phyloP scores from a whole-genome alignment of 345 rosid genomes.

The Combretum micranthum region DNA sequence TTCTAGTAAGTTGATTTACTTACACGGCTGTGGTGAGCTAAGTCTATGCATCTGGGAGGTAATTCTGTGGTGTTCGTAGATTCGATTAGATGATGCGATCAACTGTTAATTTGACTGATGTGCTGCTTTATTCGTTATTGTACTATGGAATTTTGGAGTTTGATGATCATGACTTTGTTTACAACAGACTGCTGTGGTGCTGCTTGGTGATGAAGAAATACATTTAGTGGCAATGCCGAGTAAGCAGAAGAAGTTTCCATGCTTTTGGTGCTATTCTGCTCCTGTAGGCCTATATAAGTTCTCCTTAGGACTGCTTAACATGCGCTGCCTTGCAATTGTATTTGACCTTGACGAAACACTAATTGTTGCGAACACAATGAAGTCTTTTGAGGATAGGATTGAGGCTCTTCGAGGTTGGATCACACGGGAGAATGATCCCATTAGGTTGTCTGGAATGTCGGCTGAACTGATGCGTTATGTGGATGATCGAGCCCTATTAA shows the following conservation, averaged over 20 bases:
- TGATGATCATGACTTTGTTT: constrained; percentile 4
- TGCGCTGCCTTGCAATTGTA: constrained; percentile 82
- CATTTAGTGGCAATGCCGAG: constrained; percentile 99
- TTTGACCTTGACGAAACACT: constrained; percentile 96
- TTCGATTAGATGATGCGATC: too few species aligned
- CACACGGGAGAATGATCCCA: constrained; percentile 62
- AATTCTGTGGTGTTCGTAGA: too few species aligned
- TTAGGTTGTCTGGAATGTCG: constrained; percentile 62
- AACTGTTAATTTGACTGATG: too few species aligned
- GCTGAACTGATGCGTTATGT: constrained; percentile 63
- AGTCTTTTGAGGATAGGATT: constrained; percentile 84
- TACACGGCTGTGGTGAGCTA: too few species aligned
- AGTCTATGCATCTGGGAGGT: too few species aligned
- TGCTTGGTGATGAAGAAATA: constrained; percentile 78
- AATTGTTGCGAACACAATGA: constrained; percentile 95
- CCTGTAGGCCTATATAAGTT: constrained; percentile 66
- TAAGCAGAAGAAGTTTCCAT: constrained; percentile 92
- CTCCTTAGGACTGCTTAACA: constrained; percentile 70
- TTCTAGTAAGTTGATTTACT: too few species aligned
- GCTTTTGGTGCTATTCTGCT: constrained; percentile 92
- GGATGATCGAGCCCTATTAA: constrained; percentile 75
- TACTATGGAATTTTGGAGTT: background rate
- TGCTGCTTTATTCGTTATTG: too few species aligned
- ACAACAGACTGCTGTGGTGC: constrained; percentile 74
- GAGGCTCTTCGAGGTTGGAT: constrained; percentile 78